phyloP scores from a whole-genome alignment of 1,284 basidiomycete species.

The Cryptococcus sp. region DNA sequence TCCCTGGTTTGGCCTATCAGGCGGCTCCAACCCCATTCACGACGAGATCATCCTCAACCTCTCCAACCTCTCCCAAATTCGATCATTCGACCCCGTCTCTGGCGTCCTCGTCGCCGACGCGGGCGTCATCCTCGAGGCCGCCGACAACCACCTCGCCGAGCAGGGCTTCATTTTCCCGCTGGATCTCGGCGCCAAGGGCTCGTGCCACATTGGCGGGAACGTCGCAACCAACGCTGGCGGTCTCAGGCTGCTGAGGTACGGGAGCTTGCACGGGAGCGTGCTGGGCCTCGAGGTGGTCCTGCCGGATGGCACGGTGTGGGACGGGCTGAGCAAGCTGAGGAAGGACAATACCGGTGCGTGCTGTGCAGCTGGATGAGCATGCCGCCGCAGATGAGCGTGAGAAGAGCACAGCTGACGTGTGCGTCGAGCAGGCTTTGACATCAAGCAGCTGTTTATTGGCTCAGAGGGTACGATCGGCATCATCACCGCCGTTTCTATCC shows the following conservation, averaged over 20 bases:
- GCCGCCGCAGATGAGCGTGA: neutral
- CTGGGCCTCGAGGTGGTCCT: conserved; percentile 97
- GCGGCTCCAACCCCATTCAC: conserved; percentile 87
- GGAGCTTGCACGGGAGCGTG: conserved; percentile 90
- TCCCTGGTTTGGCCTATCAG: conserved; percentile 35
- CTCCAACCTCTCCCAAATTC: conserved; percentile 75
- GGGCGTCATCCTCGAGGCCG: conserved; percentile 88
- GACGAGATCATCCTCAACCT: conserved; percentile 88
- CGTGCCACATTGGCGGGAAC: conserved; percentile 98
- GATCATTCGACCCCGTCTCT: conserved; percentile 89
- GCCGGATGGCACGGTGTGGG: conserved; percentile 91
- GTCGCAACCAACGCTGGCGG: conserved; percentile 97
- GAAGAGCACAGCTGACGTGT: neutral
- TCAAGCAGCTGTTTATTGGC: conserved; percentile 98
- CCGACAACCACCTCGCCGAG: conserved; percentile 81
- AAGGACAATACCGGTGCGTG: conserved; percentile 94
- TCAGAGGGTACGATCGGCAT: conserved; percentile 94
- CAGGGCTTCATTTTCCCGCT: conserved; percentile 95
- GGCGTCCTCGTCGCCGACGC: conserved; percentile 68
- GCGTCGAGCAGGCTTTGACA: conserved; percentile 73
- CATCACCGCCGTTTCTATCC: conserved; percentile 91
- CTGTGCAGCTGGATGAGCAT: neutral
- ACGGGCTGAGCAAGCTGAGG: conserved; percentile 72
- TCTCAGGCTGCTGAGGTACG: conserved; percentile 87
- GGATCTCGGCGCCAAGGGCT: conserved; percentile 97